Evolutionary conservation across 495 filamentous ascomycete genomes (phyloP), one percentile per base, ranked within the genome.

Genomic region (Peziza echinospora): DNA sequence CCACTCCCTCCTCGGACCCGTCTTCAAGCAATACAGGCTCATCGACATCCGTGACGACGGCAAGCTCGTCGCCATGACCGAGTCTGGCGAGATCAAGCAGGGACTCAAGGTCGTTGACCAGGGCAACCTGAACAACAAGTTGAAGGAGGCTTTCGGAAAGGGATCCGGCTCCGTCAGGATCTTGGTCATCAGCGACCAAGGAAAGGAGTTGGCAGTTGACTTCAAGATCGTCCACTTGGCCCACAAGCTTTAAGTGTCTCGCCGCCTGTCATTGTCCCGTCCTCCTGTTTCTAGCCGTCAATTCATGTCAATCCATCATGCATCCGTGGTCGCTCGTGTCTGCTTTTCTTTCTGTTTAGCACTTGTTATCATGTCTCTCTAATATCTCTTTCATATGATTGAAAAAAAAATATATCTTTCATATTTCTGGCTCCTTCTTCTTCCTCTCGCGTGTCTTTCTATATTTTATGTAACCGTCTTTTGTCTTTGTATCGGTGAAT

Each of bases 11-110:
- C 82, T 93, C 48, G 89, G 89, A 58, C 89, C 89, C 39, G 82
- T 97, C 71, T 96, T 93, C 84, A 96, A 96, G 82, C 92, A 93
- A 71, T 97, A 97, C 78, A 84, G 89, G 64, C 86, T 97, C 61
- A 80, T 97, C 30, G 89, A 97, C 69, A 78, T 97, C 68, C 83
- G 84, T 65, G 84, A 93, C 50, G 79, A 82, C 54, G 80, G 81
- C 58, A 66, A 67, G 63, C 71, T 84, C 43, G 78, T 81, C 47
- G 77, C 78, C 62, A 83, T 84, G 78, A 84, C 79, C 55, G 80
- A 84, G 70, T 74, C 69, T 49, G 89, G 89, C 56, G 89, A 96
- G 64, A 85, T 97, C 73, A 96, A 96, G 80, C 89, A 93, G 69
- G 77, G 76, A 54, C 72, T 97, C 39, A 75, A 80, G 44, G 84